phyloP scores from a whole-genome alignment of 164 flowering plant species.

The Magnolia officinalis region DNA sequence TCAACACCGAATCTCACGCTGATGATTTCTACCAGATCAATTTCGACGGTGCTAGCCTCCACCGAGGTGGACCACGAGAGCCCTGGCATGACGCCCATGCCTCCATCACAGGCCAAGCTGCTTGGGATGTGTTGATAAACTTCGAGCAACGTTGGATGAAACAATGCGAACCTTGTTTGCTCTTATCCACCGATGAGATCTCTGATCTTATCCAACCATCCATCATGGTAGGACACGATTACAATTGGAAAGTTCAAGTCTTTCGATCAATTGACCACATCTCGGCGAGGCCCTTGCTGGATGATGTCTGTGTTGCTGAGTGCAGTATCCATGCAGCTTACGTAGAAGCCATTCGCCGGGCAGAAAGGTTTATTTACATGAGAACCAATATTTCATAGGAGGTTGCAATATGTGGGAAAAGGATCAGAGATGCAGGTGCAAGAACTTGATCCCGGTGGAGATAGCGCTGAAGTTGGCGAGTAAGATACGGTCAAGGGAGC shows the following conservation, averaged over 20 bases:
- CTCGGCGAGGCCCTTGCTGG: slow-evolving; percentile 43
- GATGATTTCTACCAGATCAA: slow-evolving; percentile 72
- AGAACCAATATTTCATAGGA: slow-evolving; percentile 91
- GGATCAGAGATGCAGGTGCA: slow-evolving; percentile 63
- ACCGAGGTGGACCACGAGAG: slow-evolving; percentile 84
- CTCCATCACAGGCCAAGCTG: slow-evolving; percentile 71
- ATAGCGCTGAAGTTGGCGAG: slow-evolving; percentile 72
- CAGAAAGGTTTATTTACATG: slow-evolving; percentile 87
- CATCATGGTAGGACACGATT: slow-evolving; percentile 6
- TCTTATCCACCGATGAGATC: slow-evolving; percentile 37
- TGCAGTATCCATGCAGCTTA: slow-evolving; percentile 83
- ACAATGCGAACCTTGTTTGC: slow-evolving; percentile 57
- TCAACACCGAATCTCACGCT: slow-evolving; percentile 49
- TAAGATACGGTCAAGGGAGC: slow-evolving; percentile 66
- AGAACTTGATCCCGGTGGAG: slow-evolving; percentile 79
- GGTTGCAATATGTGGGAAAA: slow-evolving; percentile 81
- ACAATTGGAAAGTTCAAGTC: slow-evolving; percentile 75
- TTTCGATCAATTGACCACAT: slow-evolving; percentile 73
- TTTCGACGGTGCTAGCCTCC: slow-evolving; percentile 60
- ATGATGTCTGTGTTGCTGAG: slow-evolving; percentile 39
- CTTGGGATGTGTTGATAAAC: slow-evolving; percentile 67
- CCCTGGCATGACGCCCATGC: slow-evolving; percentile 97
- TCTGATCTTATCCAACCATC: slow-evolving; percentile 25
- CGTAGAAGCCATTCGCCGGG: slow-evolving; percentile 77
- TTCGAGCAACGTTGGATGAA: slow-evolving; percentile 90